Evolutionary conservation across 768 basidiomycete species (phyloP).

Genomic region (Kwoniella dejecticola): DNA sequence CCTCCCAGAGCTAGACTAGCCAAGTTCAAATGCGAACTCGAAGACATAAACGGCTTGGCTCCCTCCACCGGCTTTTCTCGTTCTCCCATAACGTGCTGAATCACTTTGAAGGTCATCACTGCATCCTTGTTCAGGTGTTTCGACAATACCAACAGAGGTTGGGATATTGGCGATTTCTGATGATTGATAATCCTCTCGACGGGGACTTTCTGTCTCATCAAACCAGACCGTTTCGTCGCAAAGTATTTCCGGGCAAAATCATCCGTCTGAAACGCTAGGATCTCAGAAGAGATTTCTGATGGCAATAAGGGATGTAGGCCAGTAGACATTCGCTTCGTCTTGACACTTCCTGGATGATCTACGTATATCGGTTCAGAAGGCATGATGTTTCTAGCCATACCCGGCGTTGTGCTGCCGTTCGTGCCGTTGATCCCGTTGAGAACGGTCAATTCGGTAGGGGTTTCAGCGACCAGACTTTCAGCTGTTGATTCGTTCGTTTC

Average conservation of each 20-base stretch:
- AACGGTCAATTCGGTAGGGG: constrained; percentile 1
- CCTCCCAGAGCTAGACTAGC: constrained; percentile 19
- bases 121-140: constrained; percentile 75
- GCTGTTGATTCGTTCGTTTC: constrained; percentile 10
- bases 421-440: constrained; percentile 4
- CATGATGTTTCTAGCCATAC: constrained; percentile 1
- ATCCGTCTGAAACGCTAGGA: constrained; percentile 80
- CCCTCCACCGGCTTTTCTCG: constrained; percentile 63
- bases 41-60: constrained; percentile 14
- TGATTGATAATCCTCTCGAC: constrained; percentile 86
- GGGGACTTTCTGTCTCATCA: constrained; percentile 69
- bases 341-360: constrained; percentile 26
- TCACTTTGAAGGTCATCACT: constrained; percentile 79
- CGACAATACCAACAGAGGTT: constrained; percentile 70
- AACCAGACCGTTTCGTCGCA: constrained; percentile 83
- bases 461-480: constrained; percentile 2
- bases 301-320: constrained; percentile 77
- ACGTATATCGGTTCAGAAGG: constrained; percentile 33
- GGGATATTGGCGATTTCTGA: constrained; percentile 76
- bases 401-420: constrained; percentile 1
- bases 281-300: constrained; percentile 76
- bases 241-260: constrained; percentile 87
- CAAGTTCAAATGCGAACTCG: constrained; percentile 21
- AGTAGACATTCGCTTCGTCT: constrained; percentile 60
- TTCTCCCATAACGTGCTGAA: constrained; percentile 93